Base-by-base conservation (phyloP, 2,329 filamentous ascomycete species). In the Hypomyces perniciosus region DNA sequence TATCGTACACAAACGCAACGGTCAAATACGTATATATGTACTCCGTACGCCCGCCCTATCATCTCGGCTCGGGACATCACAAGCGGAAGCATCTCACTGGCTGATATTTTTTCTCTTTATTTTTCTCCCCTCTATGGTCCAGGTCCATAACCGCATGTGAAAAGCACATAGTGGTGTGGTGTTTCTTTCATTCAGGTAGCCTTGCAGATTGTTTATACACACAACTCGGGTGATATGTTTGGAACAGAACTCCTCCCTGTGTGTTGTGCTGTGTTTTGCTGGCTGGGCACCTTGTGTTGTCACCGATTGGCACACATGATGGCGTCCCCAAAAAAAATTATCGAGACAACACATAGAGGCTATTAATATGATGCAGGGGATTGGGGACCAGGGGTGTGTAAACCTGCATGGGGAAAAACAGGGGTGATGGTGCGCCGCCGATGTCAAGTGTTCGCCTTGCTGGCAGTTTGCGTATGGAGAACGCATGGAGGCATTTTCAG, bases 281-380 rank as follows among this genome's bases (percentile, higher is more conserved):
- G 49, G 44, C 39, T 45, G 40, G 39, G 42, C 40, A 50, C 20
- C 20, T 33, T 50, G 42, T 51, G 44, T 51, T 51, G 44, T 44
- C 33, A 47, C 30, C 44, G 47, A 47, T 39, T 46, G 49, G 49
- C 44, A 46, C 46, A 34, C 42, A 20, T 34, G 42, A 28, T 35
- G 42, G 26, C 47, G 20, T 20, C 20, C 20, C 20, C 20, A 20
- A 20, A 20, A 20, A 38, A 12, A 51, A 46, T 29, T 51, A 40
- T 47, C n/a, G 50, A 52, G 50, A 52, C 50, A 52, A 52, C 50
- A 35, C 45, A 52, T 52, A 39, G 38, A n/a, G n/a, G 31, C 45
- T 42, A 40, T 48, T 26, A 43, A 13, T 30, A 40, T 48, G 45
- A 30, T 40, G 45, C 35, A 46, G 44, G 45, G 44, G 40, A 48